Conservation (phyloP, 1,139 yeast genomes). For the Debaryomycetaceae sp. region DNA sequence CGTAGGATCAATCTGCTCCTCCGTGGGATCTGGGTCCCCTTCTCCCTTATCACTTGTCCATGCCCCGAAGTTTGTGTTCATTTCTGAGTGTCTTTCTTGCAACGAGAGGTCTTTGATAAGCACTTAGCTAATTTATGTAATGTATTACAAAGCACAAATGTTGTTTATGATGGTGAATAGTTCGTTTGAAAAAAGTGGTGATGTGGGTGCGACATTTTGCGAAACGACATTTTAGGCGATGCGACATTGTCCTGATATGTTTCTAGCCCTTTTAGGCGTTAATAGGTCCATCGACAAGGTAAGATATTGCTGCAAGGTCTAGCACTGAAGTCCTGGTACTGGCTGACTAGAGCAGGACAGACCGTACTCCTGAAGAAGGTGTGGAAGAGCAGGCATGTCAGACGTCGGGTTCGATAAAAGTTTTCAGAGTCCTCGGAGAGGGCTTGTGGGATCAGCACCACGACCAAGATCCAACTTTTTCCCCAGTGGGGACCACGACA, state of each 20-base stretch:
- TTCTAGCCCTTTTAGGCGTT: background rate
- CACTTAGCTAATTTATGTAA: constrained; percentile 10
- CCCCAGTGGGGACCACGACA: background rate
- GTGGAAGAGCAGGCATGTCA: background rate
- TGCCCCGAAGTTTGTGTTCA: constrained; percentile 23
- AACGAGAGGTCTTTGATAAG: constrained; percentile 5
- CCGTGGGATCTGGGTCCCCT: constrained; percentile 11
- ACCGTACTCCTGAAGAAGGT: background rate
- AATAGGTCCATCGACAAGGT: background rate
- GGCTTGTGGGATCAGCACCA: background rate
- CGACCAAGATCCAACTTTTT: background rate
- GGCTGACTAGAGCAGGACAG: too few species aligned
- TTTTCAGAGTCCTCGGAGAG: background rate
- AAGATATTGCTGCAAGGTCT: background rate
- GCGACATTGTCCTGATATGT: background rate
- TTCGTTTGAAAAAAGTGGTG: background rate
- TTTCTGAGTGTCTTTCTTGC: constrained; percentile 5
- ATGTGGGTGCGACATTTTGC: background rate
- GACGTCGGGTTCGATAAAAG: background rate
- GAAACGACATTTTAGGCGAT: background rate
- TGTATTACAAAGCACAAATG: constrained; percentile 6
- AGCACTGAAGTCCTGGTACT: background rate
- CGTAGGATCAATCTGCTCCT: constrained; percentile 28
- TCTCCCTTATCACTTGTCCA: constrained; percentile 22
- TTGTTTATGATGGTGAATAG: background rate